These are phyloP conservation scores for Claviceps africana DNA, from an alignment of 2,329 filamentous ascomycete genomes.

Conservation along the genomic window DNA sequence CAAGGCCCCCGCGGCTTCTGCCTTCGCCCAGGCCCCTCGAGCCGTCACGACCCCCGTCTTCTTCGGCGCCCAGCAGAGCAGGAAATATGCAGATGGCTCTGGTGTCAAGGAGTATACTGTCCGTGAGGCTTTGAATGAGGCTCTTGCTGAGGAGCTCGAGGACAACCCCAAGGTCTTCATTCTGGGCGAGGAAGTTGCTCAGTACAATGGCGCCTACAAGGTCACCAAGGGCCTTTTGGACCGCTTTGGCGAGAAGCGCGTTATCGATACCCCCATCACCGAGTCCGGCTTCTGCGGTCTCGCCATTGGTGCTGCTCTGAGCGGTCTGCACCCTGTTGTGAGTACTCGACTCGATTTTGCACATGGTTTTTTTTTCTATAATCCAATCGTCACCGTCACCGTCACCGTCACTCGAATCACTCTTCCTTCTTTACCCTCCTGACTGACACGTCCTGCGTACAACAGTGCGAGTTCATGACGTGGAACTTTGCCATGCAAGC, in stretches of 20 bases:
- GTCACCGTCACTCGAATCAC: background rate
- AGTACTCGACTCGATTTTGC: slow-evolving; percentile 25
- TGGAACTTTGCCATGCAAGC: slow-evolving; percentile 99
- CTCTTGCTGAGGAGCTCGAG: slow-evolving; percentile 94
- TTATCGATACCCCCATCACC: slow-evolving; percentile 97
- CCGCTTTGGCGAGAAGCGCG: slow-evolving; percentile 90
- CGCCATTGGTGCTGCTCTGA: slow-evolving; percentile 85
- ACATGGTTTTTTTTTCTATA: background rate
- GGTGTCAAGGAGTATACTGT: slow-evolving; percentile 89
- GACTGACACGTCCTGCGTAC: background rate
- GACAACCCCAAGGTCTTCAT: slow-evolving; percentile 88
- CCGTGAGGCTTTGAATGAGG: slow-evolving; percentile 93
- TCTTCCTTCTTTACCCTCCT: background rate
- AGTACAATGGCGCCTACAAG: slow-evolving; percentile 99
- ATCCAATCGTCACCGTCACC: no score
- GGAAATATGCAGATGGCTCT: slow-evolving; percentile 40
- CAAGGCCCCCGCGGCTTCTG: slow-evolving; percentile 20
- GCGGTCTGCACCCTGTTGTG: slow-evolving; percentile 86
- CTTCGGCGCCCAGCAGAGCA: slow-evolving; percentile 31
- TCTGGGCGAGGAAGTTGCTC: slow-evolving; percentile 93
- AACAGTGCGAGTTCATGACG: slow-evolving; percentile 97
- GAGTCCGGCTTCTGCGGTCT: slow-evolving; percentile 92
- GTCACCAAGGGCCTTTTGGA: slow-evolving; percentile 96
- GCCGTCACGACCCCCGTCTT: slow-evolving; percentile 21
- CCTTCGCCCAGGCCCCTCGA: slow-evolving; percentile 21